phyloP scores from a whole-genome alignment of 1,284 basidiomycete genomes.

The Puccinia polysora region DNA sequence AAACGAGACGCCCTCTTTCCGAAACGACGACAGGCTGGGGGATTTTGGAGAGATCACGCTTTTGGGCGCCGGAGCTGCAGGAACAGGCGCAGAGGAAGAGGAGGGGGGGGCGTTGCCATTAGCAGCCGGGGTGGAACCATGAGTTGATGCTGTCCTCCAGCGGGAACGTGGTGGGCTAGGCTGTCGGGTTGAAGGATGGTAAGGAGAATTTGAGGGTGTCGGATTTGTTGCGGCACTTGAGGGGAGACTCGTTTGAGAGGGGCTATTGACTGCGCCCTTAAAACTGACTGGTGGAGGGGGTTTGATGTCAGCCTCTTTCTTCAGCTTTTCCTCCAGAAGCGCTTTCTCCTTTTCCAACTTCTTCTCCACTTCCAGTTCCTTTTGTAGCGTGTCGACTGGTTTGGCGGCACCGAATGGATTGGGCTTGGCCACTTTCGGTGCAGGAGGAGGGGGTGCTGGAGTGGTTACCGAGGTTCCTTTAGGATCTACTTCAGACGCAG shows the following conservation, averaged over 20 bases:
- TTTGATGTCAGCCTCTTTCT: slow-evolving; percentile 29
- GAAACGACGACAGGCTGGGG: slow-evolving; percentile 30
- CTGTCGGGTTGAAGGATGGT: background rate
- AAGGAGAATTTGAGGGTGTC: background rate
- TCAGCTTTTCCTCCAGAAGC: slow-evolving; percentile 27
- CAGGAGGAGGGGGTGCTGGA: background rate
- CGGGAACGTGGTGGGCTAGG: slow-evolving; percentile 10
- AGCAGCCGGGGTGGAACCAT: slow-evolving; percentile 1
- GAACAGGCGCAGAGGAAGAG: background rate
- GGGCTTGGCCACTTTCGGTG: slow-evolving; percentile 19
- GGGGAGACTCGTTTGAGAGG: background rate
- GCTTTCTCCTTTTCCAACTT: slow-evolving; percentile 32
- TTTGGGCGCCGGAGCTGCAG: background rate
- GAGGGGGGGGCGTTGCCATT: slow-evolving; percentile 24
- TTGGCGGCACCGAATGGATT: slow-evolving; percentile 39
- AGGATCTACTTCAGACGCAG: background rate
- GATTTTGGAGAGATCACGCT: slow-evolving; percentile 21
- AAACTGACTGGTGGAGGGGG: background rate
- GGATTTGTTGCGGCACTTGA: background rate
- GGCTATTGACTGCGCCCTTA: slow-evolving; percentile 1
- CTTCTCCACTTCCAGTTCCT: slow-evolving; percentile 38
- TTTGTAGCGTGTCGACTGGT: slow-evolving; percentile 32
- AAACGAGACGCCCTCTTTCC: slow-evolving; percentile 42
- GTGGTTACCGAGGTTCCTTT: background rate
- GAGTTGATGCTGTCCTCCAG: slow-evolving; percentile 19